Percentiles rank a stretch among this genome's conserved stretches.
phyloP scores from a whole-genome alignment of 1,284 basidiomycete species.

The Anthracocystis setariae region DNA sequence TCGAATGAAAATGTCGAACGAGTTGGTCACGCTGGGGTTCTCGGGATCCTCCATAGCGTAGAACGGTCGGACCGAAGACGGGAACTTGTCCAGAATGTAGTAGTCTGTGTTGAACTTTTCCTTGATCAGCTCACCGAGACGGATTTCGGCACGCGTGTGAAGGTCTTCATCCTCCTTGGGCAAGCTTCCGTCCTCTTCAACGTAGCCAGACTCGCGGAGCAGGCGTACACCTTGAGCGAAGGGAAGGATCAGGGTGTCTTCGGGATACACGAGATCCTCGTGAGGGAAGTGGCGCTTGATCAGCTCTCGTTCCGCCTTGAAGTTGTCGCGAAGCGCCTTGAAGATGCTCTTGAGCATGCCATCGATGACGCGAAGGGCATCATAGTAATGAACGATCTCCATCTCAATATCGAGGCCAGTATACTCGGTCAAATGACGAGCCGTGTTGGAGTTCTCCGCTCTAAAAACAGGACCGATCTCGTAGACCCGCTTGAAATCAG shows the following conservation, averaged over 20 bases:
- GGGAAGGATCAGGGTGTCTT: constrained; percentile 72
- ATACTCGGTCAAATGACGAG: constrained; percentile 65
- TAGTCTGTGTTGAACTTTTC: constrained; percentile 90
- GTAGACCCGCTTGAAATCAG: constrained; percentile 62
- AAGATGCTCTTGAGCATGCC: constrained; percentile 64
- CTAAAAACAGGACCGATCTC: constrained; percentile 66
- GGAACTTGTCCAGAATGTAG: constrained; percentile 68
- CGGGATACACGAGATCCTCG: constrained; percentile 66
- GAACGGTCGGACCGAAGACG: constrained; percentile 87
- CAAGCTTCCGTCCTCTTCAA: constrained; percentile 56
- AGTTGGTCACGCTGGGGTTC: constrained; percentile 59
- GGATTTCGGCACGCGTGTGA: constrained; percentile 91
- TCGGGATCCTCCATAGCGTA: constrained; percentile 75
- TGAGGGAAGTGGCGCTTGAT: constrained; percentile 56
- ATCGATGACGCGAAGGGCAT: constrained; percentile 61
- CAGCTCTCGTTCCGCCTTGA: constrained; percentile 45
- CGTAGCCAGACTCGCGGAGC: constrained; percentile 66
- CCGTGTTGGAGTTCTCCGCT: constrained; percentile 65
- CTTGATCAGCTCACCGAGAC: constrained; percentile 86
- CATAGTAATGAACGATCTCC: constrained; percentile 64
- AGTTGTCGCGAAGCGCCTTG: constrained; percentile 40
- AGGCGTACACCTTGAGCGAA: constrained; percentile 89
- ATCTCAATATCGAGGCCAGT: constrained; percentile 66
- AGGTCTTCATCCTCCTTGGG: constrained; percentile 62
- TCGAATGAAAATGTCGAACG: constrained; percentile 65